Evolutionary conservation across 2,329 filamentous ascomycete species (phyloP).

Genomic region (Teratosphaeriaceae sp.): DNA sequence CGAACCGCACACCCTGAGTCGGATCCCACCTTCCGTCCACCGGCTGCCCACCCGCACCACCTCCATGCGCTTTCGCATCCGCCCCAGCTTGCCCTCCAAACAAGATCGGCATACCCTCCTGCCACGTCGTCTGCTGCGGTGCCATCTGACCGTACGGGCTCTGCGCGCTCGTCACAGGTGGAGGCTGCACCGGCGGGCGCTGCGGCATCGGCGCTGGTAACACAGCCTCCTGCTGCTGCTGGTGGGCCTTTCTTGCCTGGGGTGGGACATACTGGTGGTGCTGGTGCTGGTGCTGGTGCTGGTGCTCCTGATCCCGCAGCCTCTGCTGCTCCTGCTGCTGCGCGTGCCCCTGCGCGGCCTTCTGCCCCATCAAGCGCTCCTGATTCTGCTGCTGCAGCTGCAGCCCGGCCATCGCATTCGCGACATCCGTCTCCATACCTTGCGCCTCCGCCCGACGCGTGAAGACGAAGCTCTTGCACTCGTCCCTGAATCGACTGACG

Average conservation of each 20-base stretch:
- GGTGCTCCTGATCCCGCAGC: constrained; percentile 17
- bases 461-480: constrained; percentile 69
- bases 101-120: constrained; percentile 29
- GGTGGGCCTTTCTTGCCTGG: constrained; percentile 18
- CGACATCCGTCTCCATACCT: constrained; percentile 62
- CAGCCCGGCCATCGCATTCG: constrained; percentile 55
- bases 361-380: constrained; percentile 38
- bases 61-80: constrained; percentile 2
- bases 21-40: constrained; percentile 22
- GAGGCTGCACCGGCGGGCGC: constrained; percentile 27
- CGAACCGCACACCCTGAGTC: constrained; percentile 21
- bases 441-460: constrained; percentile 74
- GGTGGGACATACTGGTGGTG: constrained; percentile 22
- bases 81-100: constrained; percentile 19
- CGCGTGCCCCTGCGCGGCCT: constrained; percentile 27
- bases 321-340: constrained; percentile 34
- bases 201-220: constrained; percentile 50
- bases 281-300: constrained; percentile 31
- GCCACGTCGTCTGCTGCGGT: constrained; percentile 22
- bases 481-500: constrained; percentile 77
- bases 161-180: constrained; percentile 22
- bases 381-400: constrained; percentile 40
- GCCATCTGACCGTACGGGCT: no score
- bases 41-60: constrained; percentile 3
- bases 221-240: constrained; percentile 40